Evolutionary conservation across 1,284 basidiomycete genomes (phyloP).

Genomic region (Pseudomicrostroma phylloplanum): DNA sequence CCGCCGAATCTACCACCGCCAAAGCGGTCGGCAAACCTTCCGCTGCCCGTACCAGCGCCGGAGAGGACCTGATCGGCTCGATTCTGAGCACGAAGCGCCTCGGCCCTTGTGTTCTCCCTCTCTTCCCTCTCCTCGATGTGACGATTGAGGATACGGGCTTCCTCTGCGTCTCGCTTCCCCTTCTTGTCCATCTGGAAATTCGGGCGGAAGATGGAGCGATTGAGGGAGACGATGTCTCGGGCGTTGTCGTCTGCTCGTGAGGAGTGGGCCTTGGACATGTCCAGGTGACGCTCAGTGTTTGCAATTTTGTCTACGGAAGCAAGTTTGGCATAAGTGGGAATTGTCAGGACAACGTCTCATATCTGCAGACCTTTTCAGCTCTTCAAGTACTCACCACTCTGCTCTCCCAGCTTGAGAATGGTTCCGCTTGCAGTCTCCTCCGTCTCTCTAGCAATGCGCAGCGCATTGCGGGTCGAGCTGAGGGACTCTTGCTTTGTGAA

Average conservation of each 20-base stretch:
- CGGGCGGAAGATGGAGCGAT: conserved; percentile 81
- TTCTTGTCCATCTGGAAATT: conserved; percentile 56
- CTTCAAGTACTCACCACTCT: conserved; percentile 69
- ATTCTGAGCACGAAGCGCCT: conserved; percentile 79
- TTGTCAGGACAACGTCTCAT: conserved; percentile 7
- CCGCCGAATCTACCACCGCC: conserved; percentile 35
- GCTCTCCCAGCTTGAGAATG: conserved; percentile 77
- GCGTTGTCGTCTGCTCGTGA: conserved; percentile 85
- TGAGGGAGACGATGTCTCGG: conserved; percentile 85
- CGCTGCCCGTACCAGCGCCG: conserved; percentile 26
- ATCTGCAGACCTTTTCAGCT: neutral
- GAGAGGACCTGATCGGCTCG: conserved; percentile 68
- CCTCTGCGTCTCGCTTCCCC: conserved; percentile 79
- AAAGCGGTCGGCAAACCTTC: conserved; percentile 18
- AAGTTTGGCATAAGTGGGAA: neutral
- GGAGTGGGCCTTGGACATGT: conserved; percentile 84
- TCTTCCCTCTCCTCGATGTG: conserved; percentile 83
- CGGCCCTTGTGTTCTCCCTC: conserved; percentile 53
- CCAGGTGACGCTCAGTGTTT: conserved; percentile 91
- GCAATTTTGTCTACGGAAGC: conserved; percentile 58
- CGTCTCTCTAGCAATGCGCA: conserved; percentile 84
- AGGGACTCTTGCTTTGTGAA: conserved; percentile 90
- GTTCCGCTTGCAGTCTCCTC: conserved; percentile 92
- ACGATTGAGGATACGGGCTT: conserved; percentile 76
- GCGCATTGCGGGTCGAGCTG: conserved; percentile 81